A percentile compares a stretch with the other conserved stretches of the same genome.
These are phyloP conservation scores for Diddensiella transvaalensis DNA, from an alignment of 805 yeast species.

Conservation along the genomic window DNA sequence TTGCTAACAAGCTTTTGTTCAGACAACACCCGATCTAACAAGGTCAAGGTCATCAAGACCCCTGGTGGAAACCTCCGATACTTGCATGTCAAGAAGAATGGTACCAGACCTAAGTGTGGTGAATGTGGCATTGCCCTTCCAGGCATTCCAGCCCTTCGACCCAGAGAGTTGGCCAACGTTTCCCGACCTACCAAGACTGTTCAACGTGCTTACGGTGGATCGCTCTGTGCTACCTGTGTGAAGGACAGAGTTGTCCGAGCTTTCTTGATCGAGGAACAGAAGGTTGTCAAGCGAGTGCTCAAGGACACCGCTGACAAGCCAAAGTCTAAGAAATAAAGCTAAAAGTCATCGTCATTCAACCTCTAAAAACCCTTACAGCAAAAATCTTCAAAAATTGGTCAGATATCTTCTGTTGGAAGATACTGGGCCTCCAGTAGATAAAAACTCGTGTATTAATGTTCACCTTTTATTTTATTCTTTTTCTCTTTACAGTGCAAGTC, in stretches of 20 bases:
- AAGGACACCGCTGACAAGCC: conserved; percentile 94
- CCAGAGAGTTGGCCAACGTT: conserved; percentile 93
- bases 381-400: conserved; percentile 3
- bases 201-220: conserved; percentile 99
- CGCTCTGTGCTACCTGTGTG: conserved; percentile 94
- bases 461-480: conserved; percentile 1
- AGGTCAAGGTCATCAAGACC: conserved; percentile 99
- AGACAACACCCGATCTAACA: conserved; percentile 99
- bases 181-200: conserved; percentile 98
- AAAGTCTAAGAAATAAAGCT: conserved; percentile 33
- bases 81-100: conserved; percentile 92
- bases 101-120: conserved; percentile 71
- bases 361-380: not conserved
- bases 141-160: conserved; percentile 93
- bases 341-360: not conserved
- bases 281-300: conserved; percentile 98
- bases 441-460: conserved; percentile 2
- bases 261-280: conserved; percentile 99
- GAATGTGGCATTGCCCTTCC: conserved; percentile 68
- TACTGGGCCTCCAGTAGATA: conserved; percentile 1
- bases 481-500: not conserved
- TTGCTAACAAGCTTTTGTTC: no score
- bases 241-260: conserved; percentile 99
- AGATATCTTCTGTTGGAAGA: conserved; percentile 1
- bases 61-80: conserved; percentile 99